phyloP scores from a whole-genome alignment of 352 stramenopile species.

The Globisporangium paroecandrum region DNA sequence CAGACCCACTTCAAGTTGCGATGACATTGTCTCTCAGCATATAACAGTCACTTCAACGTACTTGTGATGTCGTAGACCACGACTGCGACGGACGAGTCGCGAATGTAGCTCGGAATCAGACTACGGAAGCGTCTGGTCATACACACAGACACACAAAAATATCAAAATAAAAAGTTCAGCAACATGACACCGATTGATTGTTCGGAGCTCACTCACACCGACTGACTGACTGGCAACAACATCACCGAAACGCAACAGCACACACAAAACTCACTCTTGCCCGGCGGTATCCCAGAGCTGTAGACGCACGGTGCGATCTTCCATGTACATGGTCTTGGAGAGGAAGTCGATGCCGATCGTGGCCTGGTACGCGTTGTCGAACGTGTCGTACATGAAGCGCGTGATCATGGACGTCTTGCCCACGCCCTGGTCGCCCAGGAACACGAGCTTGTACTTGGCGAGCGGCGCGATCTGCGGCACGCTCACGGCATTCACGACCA shows the following conservation, averaged over 20 bases:
- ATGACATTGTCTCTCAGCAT: background rate
- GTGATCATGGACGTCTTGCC: conserved; percentile 99
- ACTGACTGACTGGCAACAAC: background rate
- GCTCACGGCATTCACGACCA: conserved; percentile 27
- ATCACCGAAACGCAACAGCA: conserved; percentile 1
- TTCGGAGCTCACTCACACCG: background rate
- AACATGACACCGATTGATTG: background rate
- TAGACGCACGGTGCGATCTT: conserved; percentile 97
- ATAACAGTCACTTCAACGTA: conserved; percentile 28
- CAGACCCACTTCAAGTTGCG: background rate
- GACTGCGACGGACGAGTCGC: conserved; percentile 99
- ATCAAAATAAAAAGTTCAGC: conserved; percentile 5
- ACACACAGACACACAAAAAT: conserved; percentile 7
- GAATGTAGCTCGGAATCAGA: conserved; percentile 96
- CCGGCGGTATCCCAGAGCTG: conserved; percentile 99
- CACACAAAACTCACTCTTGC: conserved; percentile 82
- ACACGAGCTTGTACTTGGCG: conserved; percentile 94
- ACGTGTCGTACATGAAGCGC: conserved; percentile 99
- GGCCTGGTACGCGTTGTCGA: conserved; percentile 97
- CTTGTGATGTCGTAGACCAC: conserved; percentile 99
- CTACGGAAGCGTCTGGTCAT: conserved; percentile 85
- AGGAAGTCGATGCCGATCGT: conserved; percentile 99
- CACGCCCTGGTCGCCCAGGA: conserved; percentile 96
- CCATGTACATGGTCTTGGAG: conserved; percentile 99
- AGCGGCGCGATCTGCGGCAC: conserved; percentile 87